Percentiles rank a stretch among this genome's conserved stretches.
Evolutionary conservation across 164 flowering plant species (phyloP).

Genomic region (Stephania cephalantha): DNA sequence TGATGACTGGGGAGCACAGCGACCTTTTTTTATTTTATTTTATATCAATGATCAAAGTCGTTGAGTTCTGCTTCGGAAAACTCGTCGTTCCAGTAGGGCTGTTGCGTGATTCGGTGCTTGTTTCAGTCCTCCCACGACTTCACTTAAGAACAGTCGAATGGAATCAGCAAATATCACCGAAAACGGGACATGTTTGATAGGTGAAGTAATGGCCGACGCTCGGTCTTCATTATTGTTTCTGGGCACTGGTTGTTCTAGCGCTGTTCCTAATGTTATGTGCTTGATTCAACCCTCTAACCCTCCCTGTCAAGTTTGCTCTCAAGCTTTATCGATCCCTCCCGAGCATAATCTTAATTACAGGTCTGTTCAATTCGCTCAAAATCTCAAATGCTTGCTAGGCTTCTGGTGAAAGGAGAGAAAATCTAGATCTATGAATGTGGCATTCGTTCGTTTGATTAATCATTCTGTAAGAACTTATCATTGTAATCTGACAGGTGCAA

Average conservation of each 20-base stretch:
- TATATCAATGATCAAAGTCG: no score
- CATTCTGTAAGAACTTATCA: not conserved
- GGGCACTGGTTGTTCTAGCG: slow-evolving; percentile 89
- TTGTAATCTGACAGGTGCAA: slow-evolving; percentile 61
- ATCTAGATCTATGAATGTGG: slow-evolving; percentile 8
- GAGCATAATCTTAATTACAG: slow-evolving; percentile 82
- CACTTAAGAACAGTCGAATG: not conserved
- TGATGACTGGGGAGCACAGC: no score
- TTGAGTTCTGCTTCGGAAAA: no score
- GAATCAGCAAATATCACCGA: slow-evolving; percentile 5
- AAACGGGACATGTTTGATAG: slow-evolving; percentile 11
- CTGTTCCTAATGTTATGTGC: slow-evolving; percentile 72
- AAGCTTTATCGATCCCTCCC: slow-evolving; percentile 53
- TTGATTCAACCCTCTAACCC: slow-evolving; percentile 80
- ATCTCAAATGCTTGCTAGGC: not conserved
- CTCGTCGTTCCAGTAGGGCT: no score
- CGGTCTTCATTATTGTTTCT: slow-evolving; percentile 50
- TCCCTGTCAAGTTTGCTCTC: slow-evolving; percentile 69
- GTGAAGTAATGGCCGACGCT: not conserved
- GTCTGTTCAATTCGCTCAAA: slow-evolving; percentile 19
- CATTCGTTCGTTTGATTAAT: not conserved
- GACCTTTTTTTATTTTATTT: no score
- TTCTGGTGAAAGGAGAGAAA: not conserved
- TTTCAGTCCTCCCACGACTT: no score
- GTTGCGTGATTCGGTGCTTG: no score